Evolutionary conservation across 2,329 filamentous ascomycete genomes (phyloP).

Genomic region (Hymenoscyphus linearis): DNA sequence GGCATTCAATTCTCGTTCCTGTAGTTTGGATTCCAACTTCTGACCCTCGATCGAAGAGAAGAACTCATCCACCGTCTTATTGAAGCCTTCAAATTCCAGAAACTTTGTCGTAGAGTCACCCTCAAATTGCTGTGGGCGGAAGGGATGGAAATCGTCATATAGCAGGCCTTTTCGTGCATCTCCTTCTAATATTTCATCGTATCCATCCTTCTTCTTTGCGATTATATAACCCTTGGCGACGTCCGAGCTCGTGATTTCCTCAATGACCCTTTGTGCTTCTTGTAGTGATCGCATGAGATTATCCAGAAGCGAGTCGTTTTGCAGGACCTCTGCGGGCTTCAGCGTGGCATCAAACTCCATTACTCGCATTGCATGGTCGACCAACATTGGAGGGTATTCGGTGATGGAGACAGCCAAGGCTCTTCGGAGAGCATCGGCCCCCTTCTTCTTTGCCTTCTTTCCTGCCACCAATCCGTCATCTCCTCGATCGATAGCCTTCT

Average conservation of each 20-base stretch:
- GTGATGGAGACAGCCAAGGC: conserved; percentile 78
- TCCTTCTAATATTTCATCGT: conserved; percentile 33
- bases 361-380: conserved; percentile 76
- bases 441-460: conserved; percentile 70
- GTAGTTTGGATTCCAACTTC: conserved; percentile 76
- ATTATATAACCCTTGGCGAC: conserved; percentile 81
- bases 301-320: conserved; percentile 58
- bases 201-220: conserved; percentile 52
- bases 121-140: conserved; percentile 75
- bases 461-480: conserved; percentile 42
- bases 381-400: conserved; percentile 79
- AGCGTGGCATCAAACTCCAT: conserved; percentile 63
- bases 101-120: conserved; percentile 60
- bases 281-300: conserved; percentile 63
- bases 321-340: conserved; percentile 65
- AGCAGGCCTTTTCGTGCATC: conserved; percentile 45
- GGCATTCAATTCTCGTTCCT: conserved; percentile 75
- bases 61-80: conserved; percentile 91
- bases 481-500: conserved; percentile 57
- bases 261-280: conserved; percentile 64
- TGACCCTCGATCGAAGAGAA: conserved; percentile 96
- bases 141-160: conserved; percentile 95
- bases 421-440: conserved; percentile 70
- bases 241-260: conserved; percentile 60
- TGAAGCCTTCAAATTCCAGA: conserved; percentile 77